Conservation (phyloP, 306 rosid genomes). For the Glycine soja region DNA sequence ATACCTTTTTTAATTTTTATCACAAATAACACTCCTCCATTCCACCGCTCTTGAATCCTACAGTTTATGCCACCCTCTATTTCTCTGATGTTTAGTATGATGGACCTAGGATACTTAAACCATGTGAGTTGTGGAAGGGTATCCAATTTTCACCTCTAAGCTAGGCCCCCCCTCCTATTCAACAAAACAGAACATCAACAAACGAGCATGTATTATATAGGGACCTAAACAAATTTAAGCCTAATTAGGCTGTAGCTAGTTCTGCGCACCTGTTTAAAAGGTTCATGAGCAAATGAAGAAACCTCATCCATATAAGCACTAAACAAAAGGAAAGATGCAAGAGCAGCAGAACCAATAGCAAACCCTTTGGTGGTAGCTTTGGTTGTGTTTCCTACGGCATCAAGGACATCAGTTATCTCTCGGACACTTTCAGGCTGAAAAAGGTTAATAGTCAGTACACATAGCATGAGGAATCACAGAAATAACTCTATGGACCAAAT, state of each 20-base stretch:
- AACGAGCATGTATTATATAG: background rate
- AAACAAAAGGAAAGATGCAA: constrained; percentile 96
- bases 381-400: constrained; percentile 97
- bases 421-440: constrained; percentile 96
- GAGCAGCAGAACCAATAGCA: constrained; percentile 99
- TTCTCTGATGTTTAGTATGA: background rate
- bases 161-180: background rate
- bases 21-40: constrained; percentile 7
- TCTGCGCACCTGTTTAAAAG: constrained; percentile 83
- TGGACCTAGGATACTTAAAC: background rate
- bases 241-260: constrained; percentile 28
- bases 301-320: constrained; percentile 99
- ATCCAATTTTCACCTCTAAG: background rate
- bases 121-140: background rate
- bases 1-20: background rate
- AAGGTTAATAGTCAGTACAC: constrained; percentile 36
- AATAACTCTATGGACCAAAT: constrained; percentile 30
- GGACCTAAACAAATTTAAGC: constrained; percentile 16
- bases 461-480: constrained; percentile 33
- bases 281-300: constrained; percentile 71
- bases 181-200: background rate
- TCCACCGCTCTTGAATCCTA: background rate
- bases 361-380: constrained; percentile 99
- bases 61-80: background rate
- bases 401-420: constrained; percentile 96